These are phyloP conservation scores for Pelagophyceae sp. DNA, from an alignment of 352 stramenopile species.

Conservation along the genomic window DNA sequence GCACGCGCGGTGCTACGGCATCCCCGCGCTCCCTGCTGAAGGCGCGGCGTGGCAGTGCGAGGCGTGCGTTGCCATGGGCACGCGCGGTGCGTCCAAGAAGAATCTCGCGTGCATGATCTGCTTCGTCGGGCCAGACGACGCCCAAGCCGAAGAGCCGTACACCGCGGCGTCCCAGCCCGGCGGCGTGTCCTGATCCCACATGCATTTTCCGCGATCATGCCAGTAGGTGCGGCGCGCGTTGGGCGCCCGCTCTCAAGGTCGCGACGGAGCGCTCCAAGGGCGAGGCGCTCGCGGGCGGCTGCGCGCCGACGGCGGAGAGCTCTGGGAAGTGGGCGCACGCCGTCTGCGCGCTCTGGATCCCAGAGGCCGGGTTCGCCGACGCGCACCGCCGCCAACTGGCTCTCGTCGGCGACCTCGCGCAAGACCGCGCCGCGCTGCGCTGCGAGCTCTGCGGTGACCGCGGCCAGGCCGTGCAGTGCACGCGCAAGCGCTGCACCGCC, in stretches of 20 bases:
- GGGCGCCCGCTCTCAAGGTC: not conserved
- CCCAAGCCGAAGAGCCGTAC: too few species aligned
- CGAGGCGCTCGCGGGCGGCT: not conserved
- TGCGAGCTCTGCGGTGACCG: constrained; percentile 11
- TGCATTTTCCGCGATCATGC: too few species aligned
- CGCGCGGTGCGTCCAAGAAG: too few species aligned
- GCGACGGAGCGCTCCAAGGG: not conserved
- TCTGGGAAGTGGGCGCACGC: not conserved
- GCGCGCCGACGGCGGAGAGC: not conserved
- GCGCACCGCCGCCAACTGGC: not conserved
- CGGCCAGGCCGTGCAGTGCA: constrained; percentile 9
- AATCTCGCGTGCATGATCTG: not conserved
- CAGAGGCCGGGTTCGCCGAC: not conserved
- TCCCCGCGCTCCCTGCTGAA: not conserved
- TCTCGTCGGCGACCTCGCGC: not conserved
- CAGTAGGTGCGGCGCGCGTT: too few species aligned
- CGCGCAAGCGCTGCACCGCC: not conserved
- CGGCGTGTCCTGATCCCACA: too few species aligned
- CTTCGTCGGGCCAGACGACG: not conserved
- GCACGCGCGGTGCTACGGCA: constrained; percentile 5
- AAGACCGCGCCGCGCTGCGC: not conserved
- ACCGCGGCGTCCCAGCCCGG: too few species aligned
- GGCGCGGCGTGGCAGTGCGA: constrained; percentile 9
- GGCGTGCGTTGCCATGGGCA: not conserved
- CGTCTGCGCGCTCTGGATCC: not conserved